Base-by-base conservation (phyloP, 768 basidiomycete genomes). In the Vararia minispora region DNA sequence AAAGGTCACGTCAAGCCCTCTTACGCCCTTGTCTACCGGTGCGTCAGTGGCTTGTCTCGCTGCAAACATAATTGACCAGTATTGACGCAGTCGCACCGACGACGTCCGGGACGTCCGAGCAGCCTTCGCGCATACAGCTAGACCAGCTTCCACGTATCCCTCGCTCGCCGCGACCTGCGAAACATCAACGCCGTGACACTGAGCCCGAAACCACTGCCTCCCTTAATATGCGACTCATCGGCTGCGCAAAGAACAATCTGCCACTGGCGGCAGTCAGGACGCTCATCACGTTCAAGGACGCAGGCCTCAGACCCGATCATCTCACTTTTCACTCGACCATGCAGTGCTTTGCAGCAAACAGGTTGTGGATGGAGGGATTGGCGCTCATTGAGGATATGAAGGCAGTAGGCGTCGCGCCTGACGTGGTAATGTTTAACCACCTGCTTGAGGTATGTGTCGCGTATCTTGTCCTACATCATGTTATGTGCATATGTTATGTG, bases 391-490 rank as follows among this genome's bases (percentile, higher is more conserved):
- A 59, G 10, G 56, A 68, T 29, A 84, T 87, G 79, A 86, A 82
- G 51, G 44, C 49, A 0, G 52, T 63, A 10, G 61, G 64, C 14
- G 53, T 81, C 9, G 28, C 46, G n/a, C 83, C 85, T 0, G 67
- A 76, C 45, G 25, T 67, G 12, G 47, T 57, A 24, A 68, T 72
- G 0, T 87, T 86, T 52, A 69, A 76, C 43, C 54, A 61, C 3
- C 57, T 88, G 3, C 59, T 87, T 24, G 51, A 59, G 3, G 66
- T 71, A 26, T 64, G 74, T 39, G 63, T 69, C 0, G 45, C 51
- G 6, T 60, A 68, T 81, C 38, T 57, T 80, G 21, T 76, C 80
- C 25, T 81, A 86, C 52, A 84, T 86, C 79, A 36, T 64, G 24
- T n/a, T n/a, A n/a, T n/a, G n/a, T n/a, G n/a, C n/a, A n/a, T n/a